Percentiles rank a stretch among this genome's conserved stretches.
These are phyloP conservation scores for Aspergillus hiratsukae DNA, from an alignment of 2,329 filamentous ascomycete genomes.

Conservation along the genomic window DNA sequence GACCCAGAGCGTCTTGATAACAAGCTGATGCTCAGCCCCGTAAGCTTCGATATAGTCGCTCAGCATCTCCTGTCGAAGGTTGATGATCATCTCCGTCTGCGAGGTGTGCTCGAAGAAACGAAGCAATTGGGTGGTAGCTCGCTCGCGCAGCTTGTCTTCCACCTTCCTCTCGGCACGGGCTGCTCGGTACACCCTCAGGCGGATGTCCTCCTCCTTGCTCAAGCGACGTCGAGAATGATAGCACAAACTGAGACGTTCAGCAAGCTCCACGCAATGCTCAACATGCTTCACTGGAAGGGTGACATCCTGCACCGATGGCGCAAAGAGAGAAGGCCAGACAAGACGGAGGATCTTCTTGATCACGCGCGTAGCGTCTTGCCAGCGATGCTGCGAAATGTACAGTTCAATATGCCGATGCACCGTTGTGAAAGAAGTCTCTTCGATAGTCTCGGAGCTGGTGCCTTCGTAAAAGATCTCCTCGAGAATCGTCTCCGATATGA, in stretches of 20 bases:
- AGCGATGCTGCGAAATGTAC: constrained; percentile 46
- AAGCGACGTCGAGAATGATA: constrained; percentile 38
- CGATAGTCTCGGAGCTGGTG: constrained; percentile 38
- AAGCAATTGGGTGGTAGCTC: constrained; percentile 26
- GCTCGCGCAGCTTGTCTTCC: constrained; percentile 29
- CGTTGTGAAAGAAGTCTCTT: constrained; percentile 40
- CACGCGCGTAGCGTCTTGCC: constrained; percentile 43
- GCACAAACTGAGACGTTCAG: constrained; percentile 45
- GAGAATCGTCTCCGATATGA: constrained; percentile 40
- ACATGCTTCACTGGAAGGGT: constrained; percentile 40
- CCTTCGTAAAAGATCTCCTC: constrained; percentile 44
- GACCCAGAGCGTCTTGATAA: constrained; percentile 35
- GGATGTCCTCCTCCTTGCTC: constrained; percentile 35
- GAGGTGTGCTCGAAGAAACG: constrained; percentile 26
- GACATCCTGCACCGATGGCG: constrained; percentile 43
- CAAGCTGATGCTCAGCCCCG: constrained; percentile 30
- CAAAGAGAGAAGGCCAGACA: constrained; percentile 47
- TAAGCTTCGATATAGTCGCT: constrained; percentile 34
- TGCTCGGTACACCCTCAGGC: constrained; percentile 33
- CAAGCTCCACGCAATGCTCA: constrained; percentile 45
- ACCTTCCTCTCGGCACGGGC: constrained; percentile 25
- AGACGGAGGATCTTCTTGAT: constrained; percentile 43
- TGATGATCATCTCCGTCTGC: constrained; percentile 34
- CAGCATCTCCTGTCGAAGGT: constrained; percentile 36
- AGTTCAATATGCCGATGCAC: constrained; percentile 37